Evolutionary conservation across 768 basidiomycete species (phyloP).

Genomic region (Lactarius pseudohatsudake): DNA sequence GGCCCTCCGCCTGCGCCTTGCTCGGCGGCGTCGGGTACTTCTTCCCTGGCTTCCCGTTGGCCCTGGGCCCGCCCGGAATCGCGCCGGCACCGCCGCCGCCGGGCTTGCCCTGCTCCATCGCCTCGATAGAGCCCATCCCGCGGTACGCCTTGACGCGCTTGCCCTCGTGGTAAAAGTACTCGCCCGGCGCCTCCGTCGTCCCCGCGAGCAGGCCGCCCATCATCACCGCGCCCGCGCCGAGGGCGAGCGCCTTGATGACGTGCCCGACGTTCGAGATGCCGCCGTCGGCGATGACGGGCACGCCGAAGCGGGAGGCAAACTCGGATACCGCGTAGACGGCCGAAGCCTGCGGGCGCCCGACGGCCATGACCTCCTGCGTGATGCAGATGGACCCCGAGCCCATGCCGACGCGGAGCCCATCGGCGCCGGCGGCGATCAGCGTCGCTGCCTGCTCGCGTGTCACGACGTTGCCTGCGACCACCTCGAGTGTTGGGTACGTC

Average conservation of each 20-base stretch:
- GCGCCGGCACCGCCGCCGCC: not conserved
- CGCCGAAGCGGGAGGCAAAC: slow-evolving; percentile 89
- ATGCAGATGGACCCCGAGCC: slow-evolving; percentile 98
- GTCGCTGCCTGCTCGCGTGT: slow-evolving; percentile 95
- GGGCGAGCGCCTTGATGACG: slow-evolving; percentile 92
- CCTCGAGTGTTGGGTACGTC: slow-evolving; percentile 81
- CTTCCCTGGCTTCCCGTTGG: slow-evolving; percentile 37
- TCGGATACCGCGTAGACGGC: slow-evolving; percentile 98
- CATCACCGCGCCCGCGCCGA: slow-evolving; percentile 97
- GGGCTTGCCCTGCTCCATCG: slow-evolving; percentile 79
- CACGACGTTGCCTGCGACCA: slow-evolving; percentile 97
- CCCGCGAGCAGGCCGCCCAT: slow-evolving; percentile 97
- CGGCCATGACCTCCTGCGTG: slow-evolving; percentile 99
- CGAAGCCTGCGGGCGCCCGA: slow-evolving; percentile 95
- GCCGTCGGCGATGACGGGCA: slow-evolving; percentile 96
- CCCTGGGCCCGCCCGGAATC: slow-evolving; percentile 33
- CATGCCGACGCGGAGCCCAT: slow-evolving; percentile 96
- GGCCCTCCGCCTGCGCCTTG: slow-evolving; percentile 34
- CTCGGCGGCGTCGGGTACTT: slow-evolving; percentile 52
- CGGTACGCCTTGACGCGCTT: slow-evolving; percentile 99
- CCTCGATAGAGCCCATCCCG: slow-evolving; percentile 87
- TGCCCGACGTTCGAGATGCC: slow-evolving; percentile 96
- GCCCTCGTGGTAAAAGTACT: slow-evolving; percentile 99
- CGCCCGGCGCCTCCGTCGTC: slow-evolving; percentile 95
- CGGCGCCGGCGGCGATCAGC: slow-evolving; percentile 92